These are phyloP conservation scores for Pyracantha coccinea DNA, from an alignment of 331 rosid genomes.

Conservation along the genomic window DNA sequence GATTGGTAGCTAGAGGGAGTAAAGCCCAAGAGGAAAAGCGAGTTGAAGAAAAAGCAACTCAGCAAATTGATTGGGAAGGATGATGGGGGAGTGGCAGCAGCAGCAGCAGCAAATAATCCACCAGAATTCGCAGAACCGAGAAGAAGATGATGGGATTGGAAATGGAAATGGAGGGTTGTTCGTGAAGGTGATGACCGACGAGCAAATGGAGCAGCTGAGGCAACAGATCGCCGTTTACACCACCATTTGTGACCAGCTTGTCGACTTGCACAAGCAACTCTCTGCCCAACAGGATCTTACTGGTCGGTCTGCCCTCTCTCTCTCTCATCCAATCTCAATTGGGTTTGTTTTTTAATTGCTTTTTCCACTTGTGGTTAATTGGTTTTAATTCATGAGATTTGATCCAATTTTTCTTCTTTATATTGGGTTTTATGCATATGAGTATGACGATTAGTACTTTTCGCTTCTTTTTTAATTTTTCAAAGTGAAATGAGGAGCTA, in stretches of 20 bases:
- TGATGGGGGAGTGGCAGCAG: slow-evolving; percentile 12
- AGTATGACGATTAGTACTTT: not conserved
- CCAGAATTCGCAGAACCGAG: not conserved
- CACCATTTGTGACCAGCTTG: slow-evolving; percentile 63
- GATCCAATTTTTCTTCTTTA: not conserved
- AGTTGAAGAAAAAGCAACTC: not conserved
- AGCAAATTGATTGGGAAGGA: not conserved
- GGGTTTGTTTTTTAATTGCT: not conserved
- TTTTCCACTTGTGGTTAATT: not conserved
- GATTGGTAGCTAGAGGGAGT: not conserved
- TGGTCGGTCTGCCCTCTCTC: slow-evolving; percentile 22
- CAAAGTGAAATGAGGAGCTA: not conserved
- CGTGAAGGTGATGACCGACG: slow-evolving; percentile 72
- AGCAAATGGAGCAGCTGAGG: slow-evolving; percentile 59
- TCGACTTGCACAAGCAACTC: slow-evolving; percentile 57
- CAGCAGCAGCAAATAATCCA: not conserved
- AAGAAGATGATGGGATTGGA: slow-evolving; percentile 25
- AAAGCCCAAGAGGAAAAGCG: not conserved
- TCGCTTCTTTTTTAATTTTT: too few species aligned
- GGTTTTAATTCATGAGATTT: not conserved
- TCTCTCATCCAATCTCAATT: not conserved
- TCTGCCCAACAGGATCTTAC: slow-evolving; percentile 56
- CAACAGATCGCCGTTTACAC: slow-evolving; percentile 62
- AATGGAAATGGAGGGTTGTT: slow-evolving; percentile 27
- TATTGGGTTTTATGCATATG: not conserved